phyloP scores from a whole-genome alignment of 805 yeast species.

The Hanseniaspora osmophila region DNA sequence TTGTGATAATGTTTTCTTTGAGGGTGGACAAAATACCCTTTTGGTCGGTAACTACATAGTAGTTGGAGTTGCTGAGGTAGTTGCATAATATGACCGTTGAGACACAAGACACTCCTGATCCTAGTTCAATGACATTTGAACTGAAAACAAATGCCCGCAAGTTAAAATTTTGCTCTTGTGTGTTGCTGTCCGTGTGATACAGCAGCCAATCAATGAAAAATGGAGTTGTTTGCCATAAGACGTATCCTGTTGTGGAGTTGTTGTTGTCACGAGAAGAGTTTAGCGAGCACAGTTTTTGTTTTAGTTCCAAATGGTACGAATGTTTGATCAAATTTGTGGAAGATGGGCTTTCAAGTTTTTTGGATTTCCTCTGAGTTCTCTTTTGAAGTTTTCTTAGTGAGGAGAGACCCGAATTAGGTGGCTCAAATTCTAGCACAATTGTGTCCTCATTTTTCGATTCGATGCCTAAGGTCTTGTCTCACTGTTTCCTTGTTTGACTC shows the following conservation, averaged over 20 bases:
- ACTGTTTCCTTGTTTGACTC: slow-evolving; percentile 10
- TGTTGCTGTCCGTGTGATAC: slow-evolving; percentile 11
- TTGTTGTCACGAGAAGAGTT: slow-evolving; percentile 17
- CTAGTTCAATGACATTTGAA: slow-evolving; percentile 15
- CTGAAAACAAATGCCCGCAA: not conserved
- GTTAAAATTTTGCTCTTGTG: slow-evolving; percentile 8
- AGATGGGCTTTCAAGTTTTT: not conserved
- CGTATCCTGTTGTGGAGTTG: slow-evolving; percentile 25
- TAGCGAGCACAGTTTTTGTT: not conserved
- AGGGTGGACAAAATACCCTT: slow-evolving; percentile 17
- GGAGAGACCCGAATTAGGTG: slow-evolving; percentile 5
- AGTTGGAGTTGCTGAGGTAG: slow-evolving; percentile 11
- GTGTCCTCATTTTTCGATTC: slow-evolving; percentile 6
- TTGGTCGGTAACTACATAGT: slow-evolving; percentile 21
- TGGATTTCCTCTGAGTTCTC: not conserved
- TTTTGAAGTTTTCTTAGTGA: not conserved
- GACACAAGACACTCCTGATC: slow-evolving; percentile 22
- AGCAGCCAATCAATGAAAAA: slow-evolving; percentile 22
- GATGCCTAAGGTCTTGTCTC: slow-evolving; percentile 22
- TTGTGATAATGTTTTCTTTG: slow-evolving; percentile 15
- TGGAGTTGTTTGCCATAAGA: slow-evolving; percentile 23
- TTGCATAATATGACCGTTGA: slow-evolving; percentile 17
- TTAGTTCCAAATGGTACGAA: not conserved
- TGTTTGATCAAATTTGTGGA: not conserved
- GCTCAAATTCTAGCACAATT: slow-evolving; percentile 16